Evolutionary conservation across 2,329 filamentous ascomycete species (phyloP).

Genomic region (Ophiostoma sp.): DNA sequence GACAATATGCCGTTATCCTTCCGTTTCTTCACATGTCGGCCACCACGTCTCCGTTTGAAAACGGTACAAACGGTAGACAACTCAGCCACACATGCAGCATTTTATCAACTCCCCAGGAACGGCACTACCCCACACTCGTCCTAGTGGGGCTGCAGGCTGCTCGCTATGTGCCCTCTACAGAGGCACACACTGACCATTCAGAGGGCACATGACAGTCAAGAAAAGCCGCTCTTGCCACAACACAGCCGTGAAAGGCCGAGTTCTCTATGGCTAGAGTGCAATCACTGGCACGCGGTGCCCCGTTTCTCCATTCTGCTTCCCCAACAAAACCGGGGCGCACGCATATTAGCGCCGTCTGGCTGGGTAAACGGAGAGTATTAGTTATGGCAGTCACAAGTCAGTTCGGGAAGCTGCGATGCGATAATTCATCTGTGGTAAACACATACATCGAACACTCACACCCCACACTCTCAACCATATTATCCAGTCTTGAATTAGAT

Average conservation of each 20-base stretch:
- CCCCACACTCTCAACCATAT: background rate
- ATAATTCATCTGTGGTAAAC: background rate
- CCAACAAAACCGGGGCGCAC: slow-evolving; percentile 15
- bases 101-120: background rate
- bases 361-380: slow-evolving; percentile 17
- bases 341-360: slow-evolving; percentile 14
- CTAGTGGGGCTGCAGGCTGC: background rate
- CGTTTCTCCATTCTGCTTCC: slow-evolving; percentile 18
- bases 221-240: background rate
- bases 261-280: slow-evolving; percentile 1
- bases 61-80: background rate
- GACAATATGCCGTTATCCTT: background rate
- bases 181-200: background rate
- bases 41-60: background rate
- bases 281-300: slow-evolving; percentile 13
- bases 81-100: background rate
- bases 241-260: slow-evolving; percentile 5
- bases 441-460: background rate
- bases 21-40: background rate
- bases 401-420: background rate
- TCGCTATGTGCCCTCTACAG: background rate
- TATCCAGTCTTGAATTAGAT: background rate
- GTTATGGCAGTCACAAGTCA: background rate
- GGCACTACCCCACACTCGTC: slow-evolving; percentile 2
- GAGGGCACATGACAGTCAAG: background rate